Conservation (phyloP, 768 basidiomycete species). For the Psilocybe subaeruginosa region DNA sequence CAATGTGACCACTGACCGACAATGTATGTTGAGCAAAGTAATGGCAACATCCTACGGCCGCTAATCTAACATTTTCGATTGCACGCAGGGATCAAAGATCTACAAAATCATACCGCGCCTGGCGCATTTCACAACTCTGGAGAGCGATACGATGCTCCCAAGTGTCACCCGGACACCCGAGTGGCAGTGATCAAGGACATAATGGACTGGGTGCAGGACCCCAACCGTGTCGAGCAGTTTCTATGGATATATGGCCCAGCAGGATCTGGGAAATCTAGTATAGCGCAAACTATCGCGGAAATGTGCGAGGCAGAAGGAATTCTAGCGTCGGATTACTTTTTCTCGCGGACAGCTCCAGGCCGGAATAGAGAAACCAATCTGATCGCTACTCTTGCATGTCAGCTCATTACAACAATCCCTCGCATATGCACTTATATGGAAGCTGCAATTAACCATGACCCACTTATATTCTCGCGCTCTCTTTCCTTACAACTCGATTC, state of each 20-base stretch:
- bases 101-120: no score
- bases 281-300: constrained; percentile 9
- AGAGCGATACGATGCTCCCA: constrained; percentile 9
- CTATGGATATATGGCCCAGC: constrained; percentile 14
- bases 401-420: constrained; percentile 2
- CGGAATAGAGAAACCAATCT: not conserved
- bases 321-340: constrained; percentile 8
- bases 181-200: not conserved
- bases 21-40: no score
- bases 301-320: not conserved
- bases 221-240: not conserved
- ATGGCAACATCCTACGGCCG: no score
- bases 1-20: no score
- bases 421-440: not conserved
- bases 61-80: no score
- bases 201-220: not conserved
- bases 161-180: constrained; percentile 10
- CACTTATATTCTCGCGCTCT: constrained; percentile 2
- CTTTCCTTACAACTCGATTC: not conserved
- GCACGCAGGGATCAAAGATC: no score
- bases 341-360: not conserved
- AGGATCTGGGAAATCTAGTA: constrained; percentile 13
- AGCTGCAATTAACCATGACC: not conserved
- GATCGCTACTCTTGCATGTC: constrained; percentile 10
- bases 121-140: constrained; percentile 12